These are phyloP conservation scores for Tricholoma flavovirens DNA, from an alignment of 768 basidiomycete genomes.

Conservation along the genomic window DNA sequence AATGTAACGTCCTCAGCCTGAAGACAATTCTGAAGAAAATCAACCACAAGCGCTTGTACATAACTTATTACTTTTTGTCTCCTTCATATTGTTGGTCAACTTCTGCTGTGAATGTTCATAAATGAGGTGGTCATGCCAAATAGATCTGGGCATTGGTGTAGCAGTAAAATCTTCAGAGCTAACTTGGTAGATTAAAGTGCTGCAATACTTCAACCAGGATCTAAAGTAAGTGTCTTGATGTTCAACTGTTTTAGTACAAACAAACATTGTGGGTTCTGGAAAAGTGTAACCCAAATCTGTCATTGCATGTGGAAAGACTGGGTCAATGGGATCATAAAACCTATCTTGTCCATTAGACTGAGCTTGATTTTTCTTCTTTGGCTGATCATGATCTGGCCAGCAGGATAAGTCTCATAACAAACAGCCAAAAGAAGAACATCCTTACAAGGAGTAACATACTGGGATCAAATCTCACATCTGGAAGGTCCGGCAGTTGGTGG, in stretches of 20 bases:
- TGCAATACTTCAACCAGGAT: slow-evolving; percentile 2
- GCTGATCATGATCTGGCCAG: background rate
- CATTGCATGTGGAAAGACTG: background rate
- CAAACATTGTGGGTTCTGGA: slow-evolving; percentile 1
- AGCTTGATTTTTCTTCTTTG: background rate
- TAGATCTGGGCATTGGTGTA: background rate
- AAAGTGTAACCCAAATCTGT: slow-evolving; percentile 1
- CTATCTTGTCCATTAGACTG: background rate
- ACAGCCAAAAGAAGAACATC: background rate
- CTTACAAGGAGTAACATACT: background rate
- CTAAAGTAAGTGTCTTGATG: background rate
- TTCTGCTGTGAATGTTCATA: background rate
- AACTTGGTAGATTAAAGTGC: background rate
- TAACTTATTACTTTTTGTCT: background rate
- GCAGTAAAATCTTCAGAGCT: background rate
- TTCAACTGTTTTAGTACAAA: background rate
- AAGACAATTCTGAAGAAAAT: slow-evolving; percentile 3
- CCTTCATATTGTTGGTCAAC: background rate
- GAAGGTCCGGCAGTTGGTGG: background rate
- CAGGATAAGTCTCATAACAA: background rate
- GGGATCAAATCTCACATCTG: background rate
- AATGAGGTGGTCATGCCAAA: background rate
- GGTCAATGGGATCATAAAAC: background rate
- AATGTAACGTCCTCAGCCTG: background rate
- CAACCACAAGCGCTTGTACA: background rate